Conservation (phyloP, 108 stramenopile genomes). For the Skeletonema marinoi region DNA sequence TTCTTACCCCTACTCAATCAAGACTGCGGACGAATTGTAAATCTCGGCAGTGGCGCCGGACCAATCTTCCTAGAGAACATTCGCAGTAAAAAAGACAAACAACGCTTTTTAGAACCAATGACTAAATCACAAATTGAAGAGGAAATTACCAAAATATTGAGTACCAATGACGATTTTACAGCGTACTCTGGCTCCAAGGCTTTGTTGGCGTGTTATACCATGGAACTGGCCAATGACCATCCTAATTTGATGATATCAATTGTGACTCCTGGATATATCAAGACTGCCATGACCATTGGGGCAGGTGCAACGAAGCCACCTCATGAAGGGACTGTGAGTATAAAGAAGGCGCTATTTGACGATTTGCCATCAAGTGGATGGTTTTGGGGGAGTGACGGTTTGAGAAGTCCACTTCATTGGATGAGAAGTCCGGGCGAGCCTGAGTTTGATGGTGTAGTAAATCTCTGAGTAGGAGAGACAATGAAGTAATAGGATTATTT, state of each 20-base stretch:
- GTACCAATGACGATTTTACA: constrained; percentile 11
- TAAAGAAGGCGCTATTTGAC: constrained; percentile 45
- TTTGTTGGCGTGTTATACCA: constrained; percentile 62
- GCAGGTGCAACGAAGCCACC: constrained; percentile 56
- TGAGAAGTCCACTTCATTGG: constrained; percentile 59
- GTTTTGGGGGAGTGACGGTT: constrained; percentile 71
- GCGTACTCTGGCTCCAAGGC: constrained; percentile 61
- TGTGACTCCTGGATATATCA: constrained; percentile 69
- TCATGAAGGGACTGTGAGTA: constrained; percentile 51
- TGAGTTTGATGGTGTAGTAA: constrained; percentile 54
- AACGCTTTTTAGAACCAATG: constrained; percentile 32
- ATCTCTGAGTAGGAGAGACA: background rate
- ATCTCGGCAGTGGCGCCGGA: constrained; percentile 61
- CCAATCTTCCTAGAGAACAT: constrained; percentile 29
- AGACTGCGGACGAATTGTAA: constrained; percentile 60
- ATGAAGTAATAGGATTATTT: too few species aligned
- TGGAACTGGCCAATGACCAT: constrained; percentile 47
- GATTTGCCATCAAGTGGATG: constrained; percentile 48
- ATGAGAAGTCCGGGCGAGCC: constrained; percentile 75
- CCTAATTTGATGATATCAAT: constrained; percentile 52
- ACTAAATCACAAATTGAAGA: constrained; percentile 43
- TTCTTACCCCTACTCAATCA: constrained; percentile 50
- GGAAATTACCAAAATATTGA: constrained; percentile 20
- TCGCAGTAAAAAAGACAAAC: constrained; percentile 7
- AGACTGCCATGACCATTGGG: constrained; percentile 60